phyloP scores from a whole-genome alignment of 225 moss, liverwort and hornwort species.

The Bryoerythrophyllum caledonicum region DNA sequence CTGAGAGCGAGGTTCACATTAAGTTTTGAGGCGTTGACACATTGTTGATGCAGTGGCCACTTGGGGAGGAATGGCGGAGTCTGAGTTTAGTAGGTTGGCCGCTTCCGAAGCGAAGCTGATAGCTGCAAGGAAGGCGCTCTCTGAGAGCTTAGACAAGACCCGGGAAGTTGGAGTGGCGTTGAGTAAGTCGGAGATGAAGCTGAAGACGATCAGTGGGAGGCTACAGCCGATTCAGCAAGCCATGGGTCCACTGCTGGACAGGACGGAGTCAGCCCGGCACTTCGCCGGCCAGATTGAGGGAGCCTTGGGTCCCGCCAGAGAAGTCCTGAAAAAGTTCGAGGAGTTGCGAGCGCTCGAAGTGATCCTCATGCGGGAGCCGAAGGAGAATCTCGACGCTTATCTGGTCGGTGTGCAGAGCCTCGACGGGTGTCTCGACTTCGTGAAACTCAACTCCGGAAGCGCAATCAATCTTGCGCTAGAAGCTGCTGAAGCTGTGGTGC shows the following conservation, averaged over 20 bases:
- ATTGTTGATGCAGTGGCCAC: too few relatives aligned
- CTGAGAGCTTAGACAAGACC: slow-evolving; percentile 48
- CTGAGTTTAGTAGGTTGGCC: slow-evolving; percentile 37
- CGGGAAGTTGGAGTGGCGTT: slow-evolving; percentile 48
- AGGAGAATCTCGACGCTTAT: slow-evolving; percentile 58
- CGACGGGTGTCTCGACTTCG: slow-evolving; percentile 50
- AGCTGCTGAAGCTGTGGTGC: slow-evolving; percentile 60
- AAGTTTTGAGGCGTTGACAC: too few relatives aligned
- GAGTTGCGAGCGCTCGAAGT: slow-evolving; percentile 61
- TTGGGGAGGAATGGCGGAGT: slow-evolving; percentile 27
- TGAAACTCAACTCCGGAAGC: slow-evolving; percentile 49
- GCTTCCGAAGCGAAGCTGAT: slow-evolving; percentile 42
- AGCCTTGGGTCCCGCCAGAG: slow-evolving; percentile 61
- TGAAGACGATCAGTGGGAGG: slow-evolving; percentile 41
- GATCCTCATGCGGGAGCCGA: slow-evolving; percentile 67
- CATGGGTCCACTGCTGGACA: slow-evolving; percentile 65
- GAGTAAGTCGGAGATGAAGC: slow-evolving; percentile 36
- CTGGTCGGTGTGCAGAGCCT: slow-evolving; percentile 61
- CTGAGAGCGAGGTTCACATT: too few relatives aligned
- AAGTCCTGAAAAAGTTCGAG: slow-evolving; percentile 67
- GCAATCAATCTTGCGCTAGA: slow-evolving; percentile 62
- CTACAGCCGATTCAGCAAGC: slow-evolving; percentile 69
- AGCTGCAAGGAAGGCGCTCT: slow-evolving; percentile 46
- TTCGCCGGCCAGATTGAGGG: slow-evolving; percentile 61
- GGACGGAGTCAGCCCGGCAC: slow-evolving; percentile 44